phyloP scores from a whole-genome alignment of 2,329 filamentous ascomycete genomes.

The Gaeumannomyces sp. region DNA sequence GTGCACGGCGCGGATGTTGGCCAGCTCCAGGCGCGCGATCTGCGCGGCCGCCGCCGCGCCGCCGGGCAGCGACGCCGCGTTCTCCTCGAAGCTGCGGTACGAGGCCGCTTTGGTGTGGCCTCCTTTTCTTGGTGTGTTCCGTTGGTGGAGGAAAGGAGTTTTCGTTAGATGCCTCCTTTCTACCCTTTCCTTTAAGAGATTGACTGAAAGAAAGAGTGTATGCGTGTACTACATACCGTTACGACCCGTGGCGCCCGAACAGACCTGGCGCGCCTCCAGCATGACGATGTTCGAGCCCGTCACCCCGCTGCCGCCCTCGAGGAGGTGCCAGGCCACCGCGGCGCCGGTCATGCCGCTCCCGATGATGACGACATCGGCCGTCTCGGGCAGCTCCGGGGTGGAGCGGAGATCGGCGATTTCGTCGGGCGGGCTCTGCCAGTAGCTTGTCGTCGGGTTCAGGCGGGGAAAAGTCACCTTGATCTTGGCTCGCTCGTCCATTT shows the following conservation, averaged over 20 bases:
- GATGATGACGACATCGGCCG: slow-evolving; percentile 55
- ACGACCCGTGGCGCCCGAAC: slow-evolving; percentile 60
- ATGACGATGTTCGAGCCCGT: slow-evolving; percentile 39
- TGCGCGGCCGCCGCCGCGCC: slow-evolving; percentile 43
- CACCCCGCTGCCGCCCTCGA: slow-evolving; percentile 12
- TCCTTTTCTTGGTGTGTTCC: not conserved
- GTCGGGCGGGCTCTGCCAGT: slow-evolving; percentile 55
- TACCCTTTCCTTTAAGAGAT: not conserved
- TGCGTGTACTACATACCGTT: slow-evolving; percentile 30
- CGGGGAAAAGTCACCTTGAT: slow-evolving; percentile 41
- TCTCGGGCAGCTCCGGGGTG: slow-evolving; percentile 42
- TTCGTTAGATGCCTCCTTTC: not conserved
- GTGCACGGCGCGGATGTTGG: slow-evolving; percentile 50
- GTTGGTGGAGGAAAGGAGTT: not conserved
- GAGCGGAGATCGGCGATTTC: slow-evolving; percentile 40
- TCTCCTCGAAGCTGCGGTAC: slow-evolving; percentile 42
- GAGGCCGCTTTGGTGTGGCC: slow-evolving; percentile 38
- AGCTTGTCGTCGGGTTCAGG: slow-evolving; percentile 47
- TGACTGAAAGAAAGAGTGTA: not conserved
- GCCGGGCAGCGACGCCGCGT: slow-evolving; percentile 30
- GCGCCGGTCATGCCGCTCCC: slow-evolving; percentile 61
- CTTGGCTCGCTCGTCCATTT: slow-evolving; percentile 31
- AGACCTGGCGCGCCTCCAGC: slow-evolving; percentile 59
- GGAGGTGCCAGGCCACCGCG: slow-evolving; percentile 49
- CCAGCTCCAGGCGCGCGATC: slow-evolving; percentile 45